Conservation (phyloP, 306 rosid genomes). For the Prinsepia uniflora region DNA sequence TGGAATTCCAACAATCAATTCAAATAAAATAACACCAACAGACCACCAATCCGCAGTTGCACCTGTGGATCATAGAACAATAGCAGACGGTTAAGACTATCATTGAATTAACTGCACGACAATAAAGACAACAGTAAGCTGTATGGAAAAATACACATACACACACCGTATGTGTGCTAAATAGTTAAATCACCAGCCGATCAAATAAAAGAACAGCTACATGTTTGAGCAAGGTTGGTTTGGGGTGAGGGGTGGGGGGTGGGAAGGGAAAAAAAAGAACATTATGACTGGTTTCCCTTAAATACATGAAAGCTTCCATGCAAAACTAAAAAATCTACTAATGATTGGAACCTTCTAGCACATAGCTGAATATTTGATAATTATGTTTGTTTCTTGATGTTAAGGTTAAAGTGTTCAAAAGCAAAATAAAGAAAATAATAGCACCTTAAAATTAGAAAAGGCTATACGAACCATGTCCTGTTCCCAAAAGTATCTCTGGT, state of each 20-base stretch:
- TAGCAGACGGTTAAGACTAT: slow-evolving; percentile 4
- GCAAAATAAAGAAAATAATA: slow-evolving; percentile 33
- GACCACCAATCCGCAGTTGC: slow-evolving; percentile 99
- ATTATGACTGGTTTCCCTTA: slow-evolving; percentile 1
- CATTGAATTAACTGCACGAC: slow-evolving; percentile 12
- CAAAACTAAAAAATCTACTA: not conserved
- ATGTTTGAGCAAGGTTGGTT: not conserved
- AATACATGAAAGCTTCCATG: not conserved
- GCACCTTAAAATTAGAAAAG: slow-evolving; percentile 53
- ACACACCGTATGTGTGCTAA: not conserved
- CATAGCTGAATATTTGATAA: not conserved
- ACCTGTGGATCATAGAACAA: slow-evolving; percentile 38
- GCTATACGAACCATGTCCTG: slow-evolving; percentile 95
- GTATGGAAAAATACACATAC: not conserved
- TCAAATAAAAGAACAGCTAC: slow-evolving; percentile 8
- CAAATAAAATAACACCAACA: slow-evolving; percentile 95
- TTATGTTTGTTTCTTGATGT: slow-evolving; percentile 22
- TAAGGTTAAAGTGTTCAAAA: slow-evolving; percentile 12
- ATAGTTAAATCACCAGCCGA: not conserved
- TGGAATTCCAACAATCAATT: slow-evolving; percentile 95
- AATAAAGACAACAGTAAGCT: slow-evolving; percentile 5
- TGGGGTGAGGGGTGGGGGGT: too few species aligned
- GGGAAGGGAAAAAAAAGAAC: not conserved
- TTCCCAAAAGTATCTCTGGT: slow-evolving; percentile 97
- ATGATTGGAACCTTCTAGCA: not conserved